These are phyloP conservation scores for Pleurotus giganteus DNA, from an alignment of 768 basidiomycete genomes.

Conservation along the genomic window DNA sequence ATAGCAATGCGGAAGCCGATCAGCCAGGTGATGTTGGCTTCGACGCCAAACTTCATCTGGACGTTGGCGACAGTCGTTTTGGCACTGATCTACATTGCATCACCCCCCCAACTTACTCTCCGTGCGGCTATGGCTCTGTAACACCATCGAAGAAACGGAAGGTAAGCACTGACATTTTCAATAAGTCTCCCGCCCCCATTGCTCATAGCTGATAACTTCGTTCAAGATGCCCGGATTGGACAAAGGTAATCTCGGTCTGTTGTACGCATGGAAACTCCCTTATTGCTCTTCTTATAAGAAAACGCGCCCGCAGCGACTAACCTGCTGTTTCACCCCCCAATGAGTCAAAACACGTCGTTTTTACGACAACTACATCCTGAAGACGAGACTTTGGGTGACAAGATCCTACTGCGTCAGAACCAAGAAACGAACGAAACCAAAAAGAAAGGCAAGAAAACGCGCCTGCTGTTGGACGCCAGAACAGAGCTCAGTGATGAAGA, in stretches of 20 bases:
- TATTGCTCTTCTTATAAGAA: constrained; percentile 14
- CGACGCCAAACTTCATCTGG: constrained; percentile 16
- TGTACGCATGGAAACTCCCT: too few relatives aligned
- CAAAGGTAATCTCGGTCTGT: background rate
- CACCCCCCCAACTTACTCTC: background rate
- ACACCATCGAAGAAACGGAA: constrained; percentile 4
- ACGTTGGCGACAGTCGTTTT: background rate
- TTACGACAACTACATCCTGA: constrained; percentile 31
- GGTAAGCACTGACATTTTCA: background rate
- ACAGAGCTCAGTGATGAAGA: constrained; percentile 85
- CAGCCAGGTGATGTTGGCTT: constrained; percentile 12
- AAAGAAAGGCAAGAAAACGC: constrained; percentile 46
- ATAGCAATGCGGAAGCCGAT: constrained; percentile 17
- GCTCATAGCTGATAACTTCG: background rate
- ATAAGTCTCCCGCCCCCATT: background rate
- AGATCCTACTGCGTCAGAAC: constrained; percentile 24
- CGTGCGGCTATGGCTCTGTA: background rate
- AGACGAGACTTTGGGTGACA: constrained; percentile 26
- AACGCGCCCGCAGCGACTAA: constrained; percentile 15
- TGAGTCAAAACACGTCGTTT: constrained; percentile 36
- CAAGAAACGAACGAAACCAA: constrained; percentile 12
- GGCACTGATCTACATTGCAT: background rate
- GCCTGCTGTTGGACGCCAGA: constrained; percentile 64
- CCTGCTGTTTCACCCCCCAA: constrained; percentile 2
- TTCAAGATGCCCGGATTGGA: background rate